Evolutionary conservation across 495 filamentous ascomycete genomes (phyloP), one percentile per base, ranked within the genome.

Genomic region (Aspergillus kassunensis): DNA sequence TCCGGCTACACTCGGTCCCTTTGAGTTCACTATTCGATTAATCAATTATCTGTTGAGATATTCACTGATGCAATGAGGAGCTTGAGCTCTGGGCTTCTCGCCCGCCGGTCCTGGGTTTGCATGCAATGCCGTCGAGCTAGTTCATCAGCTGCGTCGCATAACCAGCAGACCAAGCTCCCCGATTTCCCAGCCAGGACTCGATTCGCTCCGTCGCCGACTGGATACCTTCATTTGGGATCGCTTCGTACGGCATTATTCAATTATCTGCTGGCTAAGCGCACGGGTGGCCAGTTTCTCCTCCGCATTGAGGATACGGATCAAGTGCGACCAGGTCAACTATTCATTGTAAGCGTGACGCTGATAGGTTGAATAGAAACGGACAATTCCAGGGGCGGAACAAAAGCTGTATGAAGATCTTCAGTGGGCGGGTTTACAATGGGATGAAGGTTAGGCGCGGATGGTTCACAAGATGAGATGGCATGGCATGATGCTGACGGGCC

Each of bases 301-400:
- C 82, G 93, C 43, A 82, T 98, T 55, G 93, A 98, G 75, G 93
- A 98, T 63, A 98, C 93, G 30, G 93, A 98, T 72, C 85, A 89
- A 80, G 91, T 95, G 62, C 39, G 76, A 60, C 33, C 21, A 21
- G 43, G 13, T 8, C 19, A 20, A 27, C 25, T 20, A 31, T 25
- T 10, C 40, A n/a, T 12, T 41, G 12, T 10, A 35, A 15, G 33
- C 30, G 27, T 10, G 29, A 34, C 34, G 64, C 72, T 78, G 60
- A 80, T 56, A 29, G 39, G 18, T 40, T 30, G 20, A 16, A 42
- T 64, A 90, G 87, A 89, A 84, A 82, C 78, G 88, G 56, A 88
- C 85, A 12, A 83, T 97, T 21, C 70, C 75, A 2, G 89, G 81
- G 55, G 90, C 95, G 3, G 90, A 96, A 66, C 62, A 84, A 53